Evolutionary conservation across 805 yeast species (phyloP).

Genomic region (Hanseniaspora meyeri): DNA sequence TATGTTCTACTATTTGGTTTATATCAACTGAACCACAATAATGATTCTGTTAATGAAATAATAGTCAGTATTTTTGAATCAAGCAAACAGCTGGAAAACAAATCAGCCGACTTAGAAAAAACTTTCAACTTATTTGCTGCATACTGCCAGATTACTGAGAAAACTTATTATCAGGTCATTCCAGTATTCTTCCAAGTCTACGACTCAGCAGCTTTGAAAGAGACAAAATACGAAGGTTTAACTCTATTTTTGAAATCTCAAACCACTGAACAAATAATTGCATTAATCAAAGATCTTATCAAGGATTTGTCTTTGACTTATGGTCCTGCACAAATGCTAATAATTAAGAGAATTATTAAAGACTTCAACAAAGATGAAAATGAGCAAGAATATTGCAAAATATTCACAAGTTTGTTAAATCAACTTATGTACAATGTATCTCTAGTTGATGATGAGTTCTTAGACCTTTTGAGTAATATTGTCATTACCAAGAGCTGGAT

Average conservation of each 20-base stretch:
- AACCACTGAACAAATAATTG: background rate
- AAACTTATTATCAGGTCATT: background rate
- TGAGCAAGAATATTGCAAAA: background rate
- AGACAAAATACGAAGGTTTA: background rate
- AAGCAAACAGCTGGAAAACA: background rate
- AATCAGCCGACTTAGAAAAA: background rate
- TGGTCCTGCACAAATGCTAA: background rate
- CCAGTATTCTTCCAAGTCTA: slow-evolving; percentile 1
- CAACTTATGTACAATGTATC: background rate
- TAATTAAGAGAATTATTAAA: background rate
- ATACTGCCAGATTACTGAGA: background rate
- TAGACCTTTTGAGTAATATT: background rate
- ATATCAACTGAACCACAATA: background rate
- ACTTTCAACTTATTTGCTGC: background rate
- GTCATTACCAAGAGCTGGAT: slow-evolving; percentile 38
- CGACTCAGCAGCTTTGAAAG: background rate
- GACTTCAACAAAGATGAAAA: background rate
- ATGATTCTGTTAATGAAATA: background rate
- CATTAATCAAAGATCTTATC: background rate
- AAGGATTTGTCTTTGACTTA: background rate
- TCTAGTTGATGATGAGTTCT: background rate
- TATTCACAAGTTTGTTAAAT: slow-evolving; percentile 3
- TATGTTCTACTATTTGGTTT: background rate
- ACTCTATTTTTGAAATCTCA: background rate
- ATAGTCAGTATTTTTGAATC: background rate